Evolutionary conservation across 2,329 filamentous ascomycete genomes (phyloP), one percentile per base, ranked within the genome.

Genomic region (Hirsutella rhossiliensis): DNA sequence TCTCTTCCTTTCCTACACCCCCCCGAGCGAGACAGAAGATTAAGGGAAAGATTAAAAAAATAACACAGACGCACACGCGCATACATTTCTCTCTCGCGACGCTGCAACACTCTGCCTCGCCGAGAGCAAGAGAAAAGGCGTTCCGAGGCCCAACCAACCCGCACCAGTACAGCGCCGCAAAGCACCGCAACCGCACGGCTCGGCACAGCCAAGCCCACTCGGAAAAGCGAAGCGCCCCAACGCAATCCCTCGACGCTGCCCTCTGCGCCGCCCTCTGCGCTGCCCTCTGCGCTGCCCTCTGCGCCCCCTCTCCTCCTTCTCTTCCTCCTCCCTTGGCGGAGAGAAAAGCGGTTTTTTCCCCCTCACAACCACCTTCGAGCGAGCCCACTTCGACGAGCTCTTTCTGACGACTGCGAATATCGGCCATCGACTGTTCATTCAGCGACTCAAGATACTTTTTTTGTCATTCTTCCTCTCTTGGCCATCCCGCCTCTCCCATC

Each of bases 331-430:
- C 34, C 34, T 37, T 37, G 12, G 34, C 34, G 2, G 13, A 3
- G 3, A 32, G 17, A 17, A 18, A 37, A 34, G 32, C 34, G 34
- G 18, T 37, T 37, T 37, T 37, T 9, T 17, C 34, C 34, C 34
- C n/a, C 34, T 17, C 34, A 37, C 23, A 27, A 27, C 23, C 23
- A n/a, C n/a, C 9, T 37, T 11, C 34, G 18, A 37, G 34, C 34
- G 34, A 37, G 34, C 34, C 34, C 18, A 11, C 34, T 37, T 5
- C 41, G 19, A 42, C 40, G 38, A 40, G 38, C 31, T 27, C 43
- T n/a, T 38, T 18, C 15, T 42, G 40, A 42, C 46, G 38, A 41
- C 43, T 31, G 36, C 42, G 37, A 45, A 40, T 28, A 40, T 32
- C 30, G 31, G 34, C 34, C 34, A 37, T 37, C 34, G 34, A 37